Evolutionary conservation across 2,329 filamentous ascomycete genomes (phyloP), one percentile per base, ranked within the genome.

Genomic region (Colletotrichum gloeosporioides): DNA sequence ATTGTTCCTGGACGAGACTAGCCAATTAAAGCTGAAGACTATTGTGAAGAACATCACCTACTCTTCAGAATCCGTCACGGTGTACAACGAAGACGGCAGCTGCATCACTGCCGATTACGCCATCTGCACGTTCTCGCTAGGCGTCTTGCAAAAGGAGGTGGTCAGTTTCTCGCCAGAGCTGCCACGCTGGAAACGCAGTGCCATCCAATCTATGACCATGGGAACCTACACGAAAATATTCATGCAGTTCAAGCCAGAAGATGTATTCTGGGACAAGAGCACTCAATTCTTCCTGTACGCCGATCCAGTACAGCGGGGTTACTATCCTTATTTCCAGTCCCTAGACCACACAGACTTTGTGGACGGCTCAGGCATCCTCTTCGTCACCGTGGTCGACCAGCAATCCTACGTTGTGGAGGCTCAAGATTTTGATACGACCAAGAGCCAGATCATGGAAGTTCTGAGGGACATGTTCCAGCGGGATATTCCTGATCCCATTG

Each of bases 221-320:
- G 93, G 91, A 8, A 94, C 92, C 0, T 95, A 94, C 83, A 95
- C 92, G 68, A 95, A 95, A 81, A 90, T 95, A 77, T 95, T 95
- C 83, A 85, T 93, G 76, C 93, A 94, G 77, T 95, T 94, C 83
- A 87, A 92, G 76, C 31, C 25, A n/a, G 68, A 70, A 32, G 86
- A 92, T 71, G 90, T 91, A 0, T 95, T 95, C 83, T 95, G 93
- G 93, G 85, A 79, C 5, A 80, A 83, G 1, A 83, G 86, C 18
- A 85, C 81, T 0, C 82, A 89, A 78, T 89, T 82, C 78, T 86
- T 89, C 73, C 80, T 89, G 0, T 89, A 89, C 69, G 87, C 87
- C 0, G 87, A 88, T 29, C 82, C 86, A 4, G 81, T 82, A 0
- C 80, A 80, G 22, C 84, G 87, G 2, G 87, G 87, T 0, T 86